Evolutionary conservation across 1,139 yeast species (phyloP).

Genomic region (Eremothecium cymbalariae): DNA sequence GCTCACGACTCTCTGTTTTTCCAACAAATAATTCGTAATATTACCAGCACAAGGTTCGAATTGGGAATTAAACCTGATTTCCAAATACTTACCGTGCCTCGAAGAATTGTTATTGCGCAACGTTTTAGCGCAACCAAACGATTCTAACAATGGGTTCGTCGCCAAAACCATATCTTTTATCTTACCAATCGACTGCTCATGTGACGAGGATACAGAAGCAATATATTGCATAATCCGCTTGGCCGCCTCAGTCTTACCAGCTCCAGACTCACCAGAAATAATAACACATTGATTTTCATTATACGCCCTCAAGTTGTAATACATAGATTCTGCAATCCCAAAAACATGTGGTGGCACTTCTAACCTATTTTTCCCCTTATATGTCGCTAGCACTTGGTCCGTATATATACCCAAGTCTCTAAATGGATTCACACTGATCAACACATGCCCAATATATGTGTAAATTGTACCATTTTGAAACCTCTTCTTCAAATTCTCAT

Average conservation of each 20-base stretch:
- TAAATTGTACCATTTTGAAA: constrained; percentile 86
- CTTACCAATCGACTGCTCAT: constrained; percentile 58
- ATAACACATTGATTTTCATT: constrained; percentile 96
- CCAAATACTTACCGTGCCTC: constrained; percentile 94
- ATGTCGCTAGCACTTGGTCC: constrained; percentile 59
- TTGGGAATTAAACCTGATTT: constrained; percentile 72
- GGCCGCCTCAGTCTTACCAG: constrained; percentile 98
- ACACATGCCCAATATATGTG: constrained; percentile 78
- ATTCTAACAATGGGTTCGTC: constrained; percentile 90
- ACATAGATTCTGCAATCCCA: constrained; percentile 97
- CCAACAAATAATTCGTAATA: constrained; percentile 88
- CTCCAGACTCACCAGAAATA: constrained; percentile 98
- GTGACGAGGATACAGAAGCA: constrained; percentile 66
- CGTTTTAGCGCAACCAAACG: constrained; percentile 98
- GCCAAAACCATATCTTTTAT: constrained; percentile 98
- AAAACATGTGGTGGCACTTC: constrained; percentile 99
- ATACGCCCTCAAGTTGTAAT: constrained; percentile 88
- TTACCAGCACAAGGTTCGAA: constrained; percentile 93
- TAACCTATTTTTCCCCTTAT: constrained; percentile 84
- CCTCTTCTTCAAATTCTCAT: constrained; percentile 81
- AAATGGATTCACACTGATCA: constrained; percentile 95
- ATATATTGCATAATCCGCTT: constrained; percentile 97
- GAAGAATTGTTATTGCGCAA: constrained; percentile 93
- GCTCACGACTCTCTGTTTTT: constrained; percentile 90
- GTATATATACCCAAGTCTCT: constrained; percentile 94